Evolutionary conservation across 257 asterid genomes (phyloP).

Genomic region (Galeopsis tetrahit): DNA sequence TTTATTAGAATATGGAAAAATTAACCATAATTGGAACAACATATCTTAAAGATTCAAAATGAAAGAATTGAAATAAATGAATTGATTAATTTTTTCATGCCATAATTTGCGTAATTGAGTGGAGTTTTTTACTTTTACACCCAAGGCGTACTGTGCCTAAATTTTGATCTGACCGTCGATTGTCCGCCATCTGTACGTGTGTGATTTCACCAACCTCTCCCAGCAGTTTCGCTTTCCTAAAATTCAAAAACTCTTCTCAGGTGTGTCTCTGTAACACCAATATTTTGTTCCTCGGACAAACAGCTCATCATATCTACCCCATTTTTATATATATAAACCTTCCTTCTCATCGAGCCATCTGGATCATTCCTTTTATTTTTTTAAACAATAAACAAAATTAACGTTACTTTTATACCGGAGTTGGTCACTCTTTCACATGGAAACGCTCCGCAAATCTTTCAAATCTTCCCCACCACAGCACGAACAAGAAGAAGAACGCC

Average conservation of each 20-base stretch:
- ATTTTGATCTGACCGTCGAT: neutral
- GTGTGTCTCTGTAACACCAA: constrained; percentile 23
- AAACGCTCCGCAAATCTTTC: constrained; percentile 40
- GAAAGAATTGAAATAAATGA: too few relatives aligned
- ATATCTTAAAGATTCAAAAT: too few relatives aligned
- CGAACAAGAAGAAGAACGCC: constrained; percentile 46
- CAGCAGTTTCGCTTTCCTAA: neutral
- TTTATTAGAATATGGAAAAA: too few relatives aligned
- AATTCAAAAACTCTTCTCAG: constrained; percentile 10
- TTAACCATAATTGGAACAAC: too few relatives aligned
- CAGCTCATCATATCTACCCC: constrained; percentile 38
- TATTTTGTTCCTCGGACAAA: neutral
- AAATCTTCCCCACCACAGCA: constrained; percentile 31
- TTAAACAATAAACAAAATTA: too few relatives aligned
- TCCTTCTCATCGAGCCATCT: constrained; percentile 10
- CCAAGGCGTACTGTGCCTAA: neutral
- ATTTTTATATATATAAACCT: constrained; percentile 8
- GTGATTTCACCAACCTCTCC: neutral
- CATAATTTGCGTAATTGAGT: neutral
- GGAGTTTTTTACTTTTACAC: neutral
- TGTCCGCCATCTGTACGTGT: constrained; percentile 28
- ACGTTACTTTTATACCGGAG: neutral
- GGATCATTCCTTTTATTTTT: neutral
- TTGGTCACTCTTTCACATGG: constrained; percentile 30
- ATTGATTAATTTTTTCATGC: too few relatives aligned